A percentile compares a stretch with the other conserved stretches of the same genome.
phyloP scores from a whole-genome alignment of 768 basidiomycete species.

The Suillus cothurnatus region DNA sequence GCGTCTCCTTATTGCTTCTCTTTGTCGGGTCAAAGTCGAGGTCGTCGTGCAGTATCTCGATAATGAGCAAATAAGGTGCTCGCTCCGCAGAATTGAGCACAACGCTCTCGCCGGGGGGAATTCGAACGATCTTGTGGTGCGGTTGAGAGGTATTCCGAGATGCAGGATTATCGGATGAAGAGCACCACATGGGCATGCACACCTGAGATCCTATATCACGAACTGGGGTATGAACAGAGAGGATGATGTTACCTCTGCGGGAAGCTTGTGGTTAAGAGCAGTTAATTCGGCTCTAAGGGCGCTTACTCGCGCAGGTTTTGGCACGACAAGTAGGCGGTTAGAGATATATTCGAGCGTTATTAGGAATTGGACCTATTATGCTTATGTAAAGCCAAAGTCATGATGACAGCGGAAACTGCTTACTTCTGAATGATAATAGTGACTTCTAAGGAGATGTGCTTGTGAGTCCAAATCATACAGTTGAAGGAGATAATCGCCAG shows the following conservation, averaged over 20 bases:
- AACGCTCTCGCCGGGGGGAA: conserved; percentile 96
- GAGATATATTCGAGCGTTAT: conserved; percentile 90
- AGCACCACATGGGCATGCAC: conserved; percentile 88
- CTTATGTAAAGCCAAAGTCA: conserved; percentile 11
- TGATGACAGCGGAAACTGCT: conserved; percentile 22
- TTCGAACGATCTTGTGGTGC: conserved; percentile 95
- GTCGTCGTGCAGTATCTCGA: conserved; percentile 89
- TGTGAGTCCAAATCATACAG: conserved; percentile 72
- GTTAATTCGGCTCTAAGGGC: conserved; percentile 97
- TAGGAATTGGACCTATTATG: conserved; percentile 76
- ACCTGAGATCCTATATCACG: conserved; percentile 46
- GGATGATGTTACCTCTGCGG: conserved; percentile 74
- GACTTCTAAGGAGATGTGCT: conserved; percentile 72
- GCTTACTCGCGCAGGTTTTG: conserved; percentile 91
- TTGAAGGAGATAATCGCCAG: conserved; percentile 60
- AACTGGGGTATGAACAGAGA: conserved; percentile 7
- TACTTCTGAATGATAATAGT: conserved; percentile 89
- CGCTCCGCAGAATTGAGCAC: conserved; percentile 97
- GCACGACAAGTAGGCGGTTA: conserved; percentile 88
- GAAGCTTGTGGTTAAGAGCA: conserved; percentile 91
- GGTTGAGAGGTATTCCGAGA: conserved; percentile 49
- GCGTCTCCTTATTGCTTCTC: conserved; percentile 80
- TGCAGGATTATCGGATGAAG: conserved; percentile 60
- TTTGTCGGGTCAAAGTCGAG: conserved; percentile 90
- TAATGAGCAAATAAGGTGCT: conserved; percentile 88